phyloP scores from a whole-genome alignment of 169 alveolate species.

The Plasmodium gonderi region DNA sequence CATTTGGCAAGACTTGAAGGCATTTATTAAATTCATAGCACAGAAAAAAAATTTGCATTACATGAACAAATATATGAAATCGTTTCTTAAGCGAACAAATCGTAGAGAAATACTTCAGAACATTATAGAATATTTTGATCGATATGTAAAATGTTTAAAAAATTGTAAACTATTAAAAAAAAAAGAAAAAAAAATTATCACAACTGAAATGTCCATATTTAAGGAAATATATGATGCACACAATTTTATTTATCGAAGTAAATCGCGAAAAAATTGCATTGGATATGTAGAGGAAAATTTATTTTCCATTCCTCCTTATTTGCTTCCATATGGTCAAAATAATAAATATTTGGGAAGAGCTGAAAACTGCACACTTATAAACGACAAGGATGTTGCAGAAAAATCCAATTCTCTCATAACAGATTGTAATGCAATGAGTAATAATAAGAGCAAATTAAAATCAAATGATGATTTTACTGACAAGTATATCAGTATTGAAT shows the following conservation, averaged over 20 bases:
- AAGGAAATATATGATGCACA: constrained; percentile 11
- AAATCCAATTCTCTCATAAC: no score
- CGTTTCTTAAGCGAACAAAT: background rate
- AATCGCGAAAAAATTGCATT: background rate
- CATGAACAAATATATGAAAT: background rate
- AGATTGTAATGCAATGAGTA: background rate
- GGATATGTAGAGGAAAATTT: constrained; percentile 72
- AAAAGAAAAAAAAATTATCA: constrained; percentile 1
- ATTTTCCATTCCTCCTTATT: constrained; percentile 36
- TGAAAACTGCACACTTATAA: background rate
- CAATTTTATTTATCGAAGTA: constrained; percentile 13
- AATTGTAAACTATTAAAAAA: background rate
- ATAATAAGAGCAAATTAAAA: background rate
- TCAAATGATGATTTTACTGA: background rate
- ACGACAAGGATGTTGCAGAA: no score
- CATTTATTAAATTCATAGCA: background rate
- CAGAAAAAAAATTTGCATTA: background rate
- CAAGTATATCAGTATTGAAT: constrained; percentile 77
- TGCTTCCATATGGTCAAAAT: background rate
- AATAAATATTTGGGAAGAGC: background rate
- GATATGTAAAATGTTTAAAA: background rate
- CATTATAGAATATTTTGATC: background rate
- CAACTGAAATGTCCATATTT: constrained; percentile 10
- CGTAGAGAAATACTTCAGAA: background rate
- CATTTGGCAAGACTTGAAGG: background rate